Percentiles rank a stretch among this genome's conserved stretches.
phyloP scores from a whole-genome alignment of 1,284 basidiomycete genomes.

The Puccinia triticina region DNA sequence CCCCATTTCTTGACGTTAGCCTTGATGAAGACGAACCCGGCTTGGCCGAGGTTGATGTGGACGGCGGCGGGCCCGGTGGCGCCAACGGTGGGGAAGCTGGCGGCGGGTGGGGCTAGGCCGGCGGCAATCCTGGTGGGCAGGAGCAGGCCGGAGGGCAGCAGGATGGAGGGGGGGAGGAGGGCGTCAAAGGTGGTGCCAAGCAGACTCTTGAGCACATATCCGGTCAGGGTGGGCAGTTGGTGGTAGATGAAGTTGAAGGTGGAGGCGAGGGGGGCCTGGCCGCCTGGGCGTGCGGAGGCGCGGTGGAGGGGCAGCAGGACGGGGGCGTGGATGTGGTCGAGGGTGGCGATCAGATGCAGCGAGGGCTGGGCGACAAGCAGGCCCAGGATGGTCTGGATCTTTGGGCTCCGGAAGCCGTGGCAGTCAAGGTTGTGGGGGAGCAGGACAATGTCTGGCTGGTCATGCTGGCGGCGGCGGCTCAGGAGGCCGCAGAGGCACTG shows the following conservation, averaged over 20 bases:
- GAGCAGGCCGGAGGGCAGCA: no score
- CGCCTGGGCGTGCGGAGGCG: constrained; percentile 57
- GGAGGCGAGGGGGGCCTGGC: no score
- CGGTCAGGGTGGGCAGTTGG: constrained; percentile 84
- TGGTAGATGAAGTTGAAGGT: constrained; percentile 92
- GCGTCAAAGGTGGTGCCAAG: constrained; percentile 85
- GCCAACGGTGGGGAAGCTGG: constrained; percentile 90
- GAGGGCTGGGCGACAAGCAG: constrained; percentile 70
- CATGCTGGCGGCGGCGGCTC: no score
- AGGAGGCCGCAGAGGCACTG: no score
- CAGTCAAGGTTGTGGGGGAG: constrained; percentile 86
- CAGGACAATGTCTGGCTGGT: constrained; percentile 64
- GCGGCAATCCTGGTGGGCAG: no score
- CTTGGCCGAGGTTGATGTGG: constrained; percentile 94
- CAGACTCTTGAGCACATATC: constrained; percentile 89
- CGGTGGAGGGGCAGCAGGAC: constrained; percentile 67
- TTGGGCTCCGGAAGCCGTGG: constrained; percentile 68
- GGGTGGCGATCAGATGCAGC: constrained; percentile 77
- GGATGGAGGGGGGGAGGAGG: no score
- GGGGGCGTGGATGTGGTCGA: constrained; percentile 80
- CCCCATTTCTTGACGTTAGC: constrained; percentile 99
- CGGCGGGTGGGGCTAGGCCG: no score
- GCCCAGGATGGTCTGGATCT: constrained; percentile 69
- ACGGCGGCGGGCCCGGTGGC: constrained; percentile 91
- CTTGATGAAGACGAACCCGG: constrained; percentile 95